A percentile compares a stretch with the other conserved stretches of the same genome.
phyloP scores from a whole-genome alignment of 73 alveolate species.

The Tetrahymena elliotti region DNA sequence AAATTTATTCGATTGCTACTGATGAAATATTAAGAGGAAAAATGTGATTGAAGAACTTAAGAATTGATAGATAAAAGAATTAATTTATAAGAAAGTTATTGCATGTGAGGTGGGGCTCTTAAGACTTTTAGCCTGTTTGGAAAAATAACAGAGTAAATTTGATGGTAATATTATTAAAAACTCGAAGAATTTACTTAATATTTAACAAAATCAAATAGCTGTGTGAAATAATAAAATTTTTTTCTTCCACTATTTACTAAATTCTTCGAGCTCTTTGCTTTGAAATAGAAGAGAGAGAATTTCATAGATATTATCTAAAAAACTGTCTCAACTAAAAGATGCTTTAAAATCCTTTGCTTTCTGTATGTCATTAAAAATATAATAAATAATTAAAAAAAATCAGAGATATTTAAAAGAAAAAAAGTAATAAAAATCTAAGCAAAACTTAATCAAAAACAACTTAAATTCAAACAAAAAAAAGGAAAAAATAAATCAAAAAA shows the following conservation, averaged over 20 bases:
- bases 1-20: not conserved
- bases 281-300: not conserved
- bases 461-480: not conserved
- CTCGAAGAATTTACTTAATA: not conserved
- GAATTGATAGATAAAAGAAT: not conserved
- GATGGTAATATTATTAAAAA: not conserved
- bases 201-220: not conserved
- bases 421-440: not conserved
- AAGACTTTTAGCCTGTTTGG: not conserved
- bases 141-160: not conserved
- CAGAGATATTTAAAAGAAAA: not conserved
- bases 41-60: not conserved
- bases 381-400: no score
- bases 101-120: not conserved
- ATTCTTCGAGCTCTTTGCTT: not conserved
- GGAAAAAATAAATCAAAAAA: no score
- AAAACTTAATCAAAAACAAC: not conserved
- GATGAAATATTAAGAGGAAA: not conserved
- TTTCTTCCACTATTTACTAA: not conserved
- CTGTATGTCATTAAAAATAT: not conserved
- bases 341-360: not conserved
- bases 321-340: not conserved
- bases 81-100: not conserved
- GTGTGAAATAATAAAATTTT: not conserved
- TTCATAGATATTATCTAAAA: not conserved